Evolutionary conservation across 495 filamentous ascomycete genomes (phyloP).

Genomic region (Penicillium atrosanguineum): DNA sequence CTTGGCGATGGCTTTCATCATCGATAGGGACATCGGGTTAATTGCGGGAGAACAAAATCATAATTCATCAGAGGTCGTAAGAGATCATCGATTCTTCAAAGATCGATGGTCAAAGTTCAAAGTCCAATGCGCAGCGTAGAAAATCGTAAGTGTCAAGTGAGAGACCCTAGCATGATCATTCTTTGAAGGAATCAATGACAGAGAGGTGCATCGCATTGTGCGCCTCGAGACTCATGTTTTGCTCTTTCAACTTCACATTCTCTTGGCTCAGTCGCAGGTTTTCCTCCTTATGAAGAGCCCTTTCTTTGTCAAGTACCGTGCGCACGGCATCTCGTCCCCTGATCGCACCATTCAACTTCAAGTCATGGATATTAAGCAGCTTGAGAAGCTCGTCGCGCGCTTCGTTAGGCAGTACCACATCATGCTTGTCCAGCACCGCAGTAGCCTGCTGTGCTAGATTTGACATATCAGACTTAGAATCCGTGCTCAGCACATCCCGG

Average conservation of each 20-base stretch:
- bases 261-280: slow-evolving; percentile 56
- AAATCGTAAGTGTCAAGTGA: neutral
- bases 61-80: too few species aligned
- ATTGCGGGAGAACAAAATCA: neutral
- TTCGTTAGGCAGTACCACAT: slow-evolving; percentile 40
- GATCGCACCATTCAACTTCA: slow-evolving; percentile 54
- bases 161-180: neutral
- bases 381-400: slow-evolving; percentile 42
- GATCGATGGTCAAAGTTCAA: too few species aligned
- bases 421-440: slow-evolving; percentile 46
- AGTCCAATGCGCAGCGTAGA: neutral
- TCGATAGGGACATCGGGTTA: neutral
- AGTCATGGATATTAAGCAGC: slow-evolving; percentile 54
- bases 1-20: neutral
- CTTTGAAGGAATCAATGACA: slow-evolving; percentile 31
- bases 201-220: slow-evolving; percentile 43
- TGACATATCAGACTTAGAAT: slow-evolving; percentile 34
- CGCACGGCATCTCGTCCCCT: slow-evolving; percentile 62
- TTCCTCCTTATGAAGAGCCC: slow-evolving; percentile 35
- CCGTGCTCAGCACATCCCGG: slow-evolving; percentile 29
- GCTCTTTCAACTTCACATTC: slow-evolving; percentile 54
- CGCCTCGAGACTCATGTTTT: slow-evolving; percentile 33
- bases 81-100: too few species aligned
- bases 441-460: slow-evolving; percentile 52
- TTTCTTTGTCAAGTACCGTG: slow-evolving; percentile 57